Percentiles rank a stretch among this genome's conserved stretches.
Evolutionary conservation across 768 basidiomycete genomes (phyloP).

Genomic region (Amanita subjunquillea): DNA sequence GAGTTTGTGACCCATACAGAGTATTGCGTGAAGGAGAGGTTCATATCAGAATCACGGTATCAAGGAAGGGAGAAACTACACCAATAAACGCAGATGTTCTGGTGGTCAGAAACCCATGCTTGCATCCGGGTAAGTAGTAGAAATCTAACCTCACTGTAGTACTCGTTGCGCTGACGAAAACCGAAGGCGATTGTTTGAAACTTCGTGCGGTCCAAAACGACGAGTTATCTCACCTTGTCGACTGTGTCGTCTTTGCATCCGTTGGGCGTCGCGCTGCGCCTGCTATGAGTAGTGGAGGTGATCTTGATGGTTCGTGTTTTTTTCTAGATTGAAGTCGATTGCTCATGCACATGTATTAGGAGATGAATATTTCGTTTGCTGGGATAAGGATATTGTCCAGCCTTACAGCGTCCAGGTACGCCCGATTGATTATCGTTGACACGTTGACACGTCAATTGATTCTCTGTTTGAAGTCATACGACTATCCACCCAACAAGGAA

Average conservation of each 20-base stretch:
- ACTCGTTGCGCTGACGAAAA: neutral
- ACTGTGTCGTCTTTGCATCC: constrained; percentile 59
- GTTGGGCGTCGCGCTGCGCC: constrained; percentile 54
- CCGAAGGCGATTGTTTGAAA: constrained; percentile 51
- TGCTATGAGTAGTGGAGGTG: constrained; percentile 55
- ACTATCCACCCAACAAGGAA: constrained; percentile 57
- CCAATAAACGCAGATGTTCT: constrained; percentile 52
- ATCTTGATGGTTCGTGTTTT: constrained; percentile 37
- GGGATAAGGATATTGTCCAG: constrained; percentile 58
- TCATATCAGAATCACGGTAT: too few species aligned
- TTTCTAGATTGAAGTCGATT: neutral
- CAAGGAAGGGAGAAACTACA: too few species aligned
- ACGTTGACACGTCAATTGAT: neutral
- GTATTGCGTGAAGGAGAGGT: too few species aligned
- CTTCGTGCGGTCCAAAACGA: constrained; percentile 45
- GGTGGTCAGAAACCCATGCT: constrained; percentile 58
- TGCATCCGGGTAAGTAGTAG: constrained; percentile 43
- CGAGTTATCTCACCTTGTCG: constrained; percentile 43
- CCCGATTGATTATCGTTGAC: neutral
- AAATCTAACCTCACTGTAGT: neutral
- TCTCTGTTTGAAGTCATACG: constrained; percentile 38
- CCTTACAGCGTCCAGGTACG: constrained; percentile 41
- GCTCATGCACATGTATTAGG: constrained; percentile 20
- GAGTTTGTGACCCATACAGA: too few species aligned
- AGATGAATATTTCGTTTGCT: constrained; percentile 60